phyloP scores from a whole-genome alignment of 805 yeast genomes.

The Candida rishiriensis region DNA sequence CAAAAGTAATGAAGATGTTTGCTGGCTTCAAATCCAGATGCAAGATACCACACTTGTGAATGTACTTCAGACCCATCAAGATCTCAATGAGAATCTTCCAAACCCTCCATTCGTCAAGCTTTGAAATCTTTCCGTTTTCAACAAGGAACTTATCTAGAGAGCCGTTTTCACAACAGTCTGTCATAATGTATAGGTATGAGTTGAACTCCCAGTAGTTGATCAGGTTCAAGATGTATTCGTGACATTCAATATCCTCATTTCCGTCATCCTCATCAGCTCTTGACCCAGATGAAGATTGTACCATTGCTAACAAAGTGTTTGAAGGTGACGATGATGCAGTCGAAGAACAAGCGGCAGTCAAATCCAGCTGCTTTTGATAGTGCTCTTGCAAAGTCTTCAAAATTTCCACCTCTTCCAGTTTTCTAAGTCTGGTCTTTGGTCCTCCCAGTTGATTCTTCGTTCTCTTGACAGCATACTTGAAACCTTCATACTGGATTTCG shows the following conservation, averaged over 20 bases:
- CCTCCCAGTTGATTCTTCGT: conserved; percentile 63
- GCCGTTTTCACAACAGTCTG: conserved; percentile 91
- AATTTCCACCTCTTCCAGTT: conserved; percentile 76
- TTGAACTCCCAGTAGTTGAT: conserved; percentile 83
- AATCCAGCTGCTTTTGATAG: conserved; percentile 20
- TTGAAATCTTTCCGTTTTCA: conserved; percentile 70
- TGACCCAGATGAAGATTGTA: background rate
- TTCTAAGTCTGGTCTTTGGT: conserved; percentile 54
- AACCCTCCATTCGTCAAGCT: conserved; percentile 92
- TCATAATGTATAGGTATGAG: conserved; percentile 80
- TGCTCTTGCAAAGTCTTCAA: conserved; percentile 39
- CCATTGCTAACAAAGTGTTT: too few relatives aligned
- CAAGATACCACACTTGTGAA: conserved; percentile 71
- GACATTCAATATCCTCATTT: conserved; percentile 46
- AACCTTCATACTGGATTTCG: conserved; percentile 64
- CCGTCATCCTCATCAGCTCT: conserved; percentile 13
- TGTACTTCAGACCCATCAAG: conserved; percentile 69
- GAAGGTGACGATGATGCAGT: too few relatives aligned
- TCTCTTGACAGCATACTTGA: conserved; percentile 82
- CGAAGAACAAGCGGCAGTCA: too few relatives aligned
- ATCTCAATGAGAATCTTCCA: conserved; percentile 94
- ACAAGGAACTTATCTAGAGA: conserved; percentile 75
- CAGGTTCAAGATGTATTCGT: conserved; percentile 72
- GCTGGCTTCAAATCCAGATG: conserved; percentile 96
- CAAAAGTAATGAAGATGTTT: conserved; percentile 88